A percentile compares a stretch with the other conserved stretches of the same genome.
Evolutionary conservation across 2,329 filamentous ascomycete species (phyloP).

Genomic region (Dothiorella sarmentorum): DNA sequence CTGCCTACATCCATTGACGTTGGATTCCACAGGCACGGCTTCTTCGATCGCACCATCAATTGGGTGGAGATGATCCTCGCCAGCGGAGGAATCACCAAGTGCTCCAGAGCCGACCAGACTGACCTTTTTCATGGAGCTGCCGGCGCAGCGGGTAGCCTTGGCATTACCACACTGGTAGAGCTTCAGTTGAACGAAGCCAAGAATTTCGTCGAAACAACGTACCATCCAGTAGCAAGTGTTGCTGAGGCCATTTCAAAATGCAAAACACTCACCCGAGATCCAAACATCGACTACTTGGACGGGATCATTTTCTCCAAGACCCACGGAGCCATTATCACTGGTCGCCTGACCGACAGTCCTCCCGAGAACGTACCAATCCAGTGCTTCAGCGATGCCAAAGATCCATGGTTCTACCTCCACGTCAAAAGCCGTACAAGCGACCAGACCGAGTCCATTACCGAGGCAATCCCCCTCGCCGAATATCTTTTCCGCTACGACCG

Average conservation of each 20-base stretch:
- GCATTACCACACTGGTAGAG: constrained; percentile 59
- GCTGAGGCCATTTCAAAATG: constrained; percentile 3
- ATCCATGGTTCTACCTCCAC: constrained; percentile 53
- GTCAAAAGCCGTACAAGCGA: constrained; percentile 21
- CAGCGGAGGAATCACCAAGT: constrained; percentile 54
- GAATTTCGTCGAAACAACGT: constrained; percentile 49
- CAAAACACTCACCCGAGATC: background rate
- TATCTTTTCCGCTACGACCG: constrained; percentile 71
- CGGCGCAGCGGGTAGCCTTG: constrained; percentile 63
- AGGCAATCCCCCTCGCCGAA: constrained; percentile 60
- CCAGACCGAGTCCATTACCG: constrained; percentile 31
- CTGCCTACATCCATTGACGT: background rate
- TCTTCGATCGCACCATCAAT: constrained; percentile 61
- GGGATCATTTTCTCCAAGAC: constrained; percentile 48
- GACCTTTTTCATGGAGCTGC: constrained; percentile 65
- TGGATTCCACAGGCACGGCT: constrained; percentile 39
- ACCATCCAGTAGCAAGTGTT: constrained; percentile 43
- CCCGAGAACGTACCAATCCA: background rate
- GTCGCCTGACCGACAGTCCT: constrained; percentile 35
- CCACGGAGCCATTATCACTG: constrained; percentile 45
- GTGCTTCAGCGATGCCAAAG: constrained; percentile 27
- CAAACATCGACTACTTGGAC: constrained; percentile 44
- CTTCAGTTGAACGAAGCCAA: constrained; percentile 46
- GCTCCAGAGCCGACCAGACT: constrained; percentile 51
- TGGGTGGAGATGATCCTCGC: constrained; percentile 64